phyloP scores from a whole-genome alignment of 176 grass and related monocot species.

The Cocos nucifera region DNA sequence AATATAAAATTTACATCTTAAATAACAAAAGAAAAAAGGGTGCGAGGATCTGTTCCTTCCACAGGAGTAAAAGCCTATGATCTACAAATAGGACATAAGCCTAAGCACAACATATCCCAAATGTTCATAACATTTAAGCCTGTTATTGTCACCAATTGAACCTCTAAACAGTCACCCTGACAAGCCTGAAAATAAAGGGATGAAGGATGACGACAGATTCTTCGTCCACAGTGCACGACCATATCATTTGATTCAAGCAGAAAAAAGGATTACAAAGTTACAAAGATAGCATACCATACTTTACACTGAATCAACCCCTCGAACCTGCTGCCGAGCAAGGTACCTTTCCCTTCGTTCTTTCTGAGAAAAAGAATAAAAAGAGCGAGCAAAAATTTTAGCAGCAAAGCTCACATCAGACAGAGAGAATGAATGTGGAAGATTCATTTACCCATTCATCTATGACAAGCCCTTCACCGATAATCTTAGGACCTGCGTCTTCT shows the following conservation, averaged over 20 bases:
- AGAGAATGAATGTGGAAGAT: background rate
- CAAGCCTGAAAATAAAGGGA: conserved; percentile 19
- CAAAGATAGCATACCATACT: background rate
- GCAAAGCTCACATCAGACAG: conserved; percentile 14
- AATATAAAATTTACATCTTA: too few species aligned
- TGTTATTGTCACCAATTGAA: conserved; percentile 36
- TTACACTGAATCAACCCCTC: conserved; percentile 81
- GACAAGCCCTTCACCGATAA: conserved; percentile 89
- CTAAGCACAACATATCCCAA: conserved; percentile 24
- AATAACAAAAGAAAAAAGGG: too few species aligned
- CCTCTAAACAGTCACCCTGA: conserved; percentile 17
- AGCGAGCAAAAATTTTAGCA: background rate
- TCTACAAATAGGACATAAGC: conserved; percentile 24
- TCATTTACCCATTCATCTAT: conserved; percentile 97
- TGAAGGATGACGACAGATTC: background rate
- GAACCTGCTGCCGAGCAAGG: conserved; percentile 81
- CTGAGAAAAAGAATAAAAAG: conserved; percentile 30
- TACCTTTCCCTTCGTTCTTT: conserved; percentile 96
- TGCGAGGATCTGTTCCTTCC: too few species aligned
- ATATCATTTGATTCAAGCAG: conserved; percentile 15
- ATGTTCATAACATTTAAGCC: conserved; percentile 41
- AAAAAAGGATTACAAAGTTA: conserved; percentile 12
- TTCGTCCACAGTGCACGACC: background rate
- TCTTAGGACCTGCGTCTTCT: conserved; percentile 44
- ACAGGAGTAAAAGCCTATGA: conserved; percentile 6